Base-by-base conservation (phyloP, 306 rosid species). In the Acacia confusa region DNA sequence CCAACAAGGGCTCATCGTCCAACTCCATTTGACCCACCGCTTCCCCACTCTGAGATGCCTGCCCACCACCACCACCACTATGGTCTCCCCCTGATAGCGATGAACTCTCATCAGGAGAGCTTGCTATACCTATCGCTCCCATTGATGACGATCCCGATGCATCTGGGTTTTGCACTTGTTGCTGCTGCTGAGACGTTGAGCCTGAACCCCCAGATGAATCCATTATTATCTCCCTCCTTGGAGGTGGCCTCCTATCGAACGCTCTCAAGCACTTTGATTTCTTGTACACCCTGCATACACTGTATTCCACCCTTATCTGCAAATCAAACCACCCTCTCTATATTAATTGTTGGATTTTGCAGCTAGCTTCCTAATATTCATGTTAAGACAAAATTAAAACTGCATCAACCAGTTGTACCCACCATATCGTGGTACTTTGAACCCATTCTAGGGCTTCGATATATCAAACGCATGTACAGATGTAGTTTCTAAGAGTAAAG, bases 271-370 rank as follows among this genome's bases (percentile, higher is more conserved):
- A 90, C 83, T 95, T 91, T 19, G 94, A 80, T 85, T 89, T 95
- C 85, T 90, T 95, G 91, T 92, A 92, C 38, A 95, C 93, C 85
- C 97, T 87, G 60, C 97, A 92, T 53, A 95, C 69, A 30, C 98
- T 91, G 76, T 86, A 88, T 84, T 95, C 97, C 24, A 90, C 87
- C 83, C 97, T 90, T 32, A 92, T 44, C 97, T 94, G 94, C 86
- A 66, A 43, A 34, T 40, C 55, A 14, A 74, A 7, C 32, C 24
- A 52, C 9, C 38, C 19, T 13, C 3, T 57, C 13, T 57, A 7
- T 14, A 10, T 28, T 63, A 58, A 12, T 4, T 61, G 36, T 1
- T n/a, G 24, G 24, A n/a, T 20, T 20, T 55, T 57, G 15, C 64
- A 57, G 14, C 64, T 22, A n/a, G 1, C 64, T 57, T 22, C 64